These are phyloP conservation scores for Lycium ferocissimum DNA, from an alignment of 257 asterid species.

Conservation along the genomic window DNA sequence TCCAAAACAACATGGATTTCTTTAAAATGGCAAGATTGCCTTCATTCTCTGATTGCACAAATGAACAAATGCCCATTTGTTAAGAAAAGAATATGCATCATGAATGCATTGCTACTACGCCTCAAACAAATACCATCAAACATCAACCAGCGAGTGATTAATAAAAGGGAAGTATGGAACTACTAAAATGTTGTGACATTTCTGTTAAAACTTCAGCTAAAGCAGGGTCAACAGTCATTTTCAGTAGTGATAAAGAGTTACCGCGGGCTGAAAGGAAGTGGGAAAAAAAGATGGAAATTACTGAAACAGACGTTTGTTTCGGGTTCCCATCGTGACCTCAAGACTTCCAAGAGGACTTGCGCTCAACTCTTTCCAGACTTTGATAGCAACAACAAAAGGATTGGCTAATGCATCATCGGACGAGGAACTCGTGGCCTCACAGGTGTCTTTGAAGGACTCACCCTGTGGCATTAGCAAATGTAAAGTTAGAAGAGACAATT, in stretches of 20 bases:
- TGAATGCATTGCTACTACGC: not conserved
- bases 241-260: conserved; percentile 22
- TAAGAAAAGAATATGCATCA: not conserved
- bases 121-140: conserved; percentile 4
- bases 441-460: conserved; percentile 98
- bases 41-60: no score
- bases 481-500: not conserved
- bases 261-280: not conserved
- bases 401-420: conserved; percentile 50
- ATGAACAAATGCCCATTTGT: not conserved
- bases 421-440: conserved; percentile 81
- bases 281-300: not conserved
- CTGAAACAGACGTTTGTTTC: conserved; percentile 29
- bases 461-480: conserved; percentile 53
- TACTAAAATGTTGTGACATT: conserved; percentile 15
- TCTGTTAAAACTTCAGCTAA: conserved; percentile 6
- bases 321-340: conserved; percentile 31
- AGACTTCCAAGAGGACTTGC: conserved; percentile 51
- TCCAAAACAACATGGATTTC: not conserved
- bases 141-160: conserved; percentile 3
- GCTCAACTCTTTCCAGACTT: conserved; percentile 36
- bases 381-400: conserved; percentile 25
- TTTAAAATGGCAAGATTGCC: not conserved
- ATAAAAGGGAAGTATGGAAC: not conserved
- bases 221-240: conserved; percentile 20